Evolutionary conservation across 305 asterid genomes (phyloP), one percentile per base, ranked within the genome.

Genomic region (Plantago coronopus): DNA sequence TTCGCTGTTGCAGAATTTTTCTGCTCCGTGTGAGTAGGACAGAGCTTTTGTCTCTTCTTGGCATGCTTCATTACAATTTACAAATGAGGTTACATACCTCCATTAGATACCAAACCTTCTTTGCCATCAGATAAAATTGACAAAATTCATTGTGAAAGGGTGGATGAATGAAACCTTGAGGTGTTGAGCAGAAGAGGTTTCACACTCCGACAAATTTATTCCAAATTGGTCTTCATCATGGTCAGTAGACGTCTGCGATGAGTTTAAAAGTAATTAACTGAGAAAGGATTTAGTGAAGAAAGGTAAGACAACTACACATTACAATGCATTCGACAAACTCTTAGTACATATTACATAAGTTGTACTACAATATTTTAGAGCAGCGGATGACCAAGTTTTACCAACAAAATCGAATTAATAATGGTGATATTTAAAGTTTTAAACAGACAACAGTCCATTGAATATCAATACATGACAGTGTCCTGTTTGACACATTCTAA

Each of bases 41-140:
- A 66, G 60, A 62, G 79, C 64, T 57, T 67, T 50, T 65, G 62
- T 46, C 56, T 63, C 65, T 74, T 59, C 42, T 62, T 23, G 68
- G 62, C 65, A 68, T 61, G 73, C 74, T 73, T 69, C 64, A 67
- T 65, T 59, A 57, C 58, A 75, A 18, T n/a, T n/a, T n/a, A 69
- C 34, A 44, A n/a, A 5, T 57, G 58, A 61, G 51, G 18, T 25
- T 23, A 55, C n/a, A 54, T 21, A 59, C 25, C 18, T 21, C n/a
- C 37, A 64, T 25, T 16, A 17, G 48, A 40, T 27, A 55, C 14
- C 17, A 17, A 40, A 15, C 29, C 55, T 49, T 13, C 16, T 20
- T 47, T 53, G 17, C 21, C 54, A 54, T 19, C 23, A 27, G 20
- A 54, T 17, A 47, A 42, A 21, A 13, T 45, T 6, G n/a, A 27